A percentile compares a stretch with the other conserved stretches of the same genome.
These are phyloP conservation scores for Gracilariopsis chorda DNA, from an alignment of 23 red algal genomes.

Conservation along the genomic window DNA sequence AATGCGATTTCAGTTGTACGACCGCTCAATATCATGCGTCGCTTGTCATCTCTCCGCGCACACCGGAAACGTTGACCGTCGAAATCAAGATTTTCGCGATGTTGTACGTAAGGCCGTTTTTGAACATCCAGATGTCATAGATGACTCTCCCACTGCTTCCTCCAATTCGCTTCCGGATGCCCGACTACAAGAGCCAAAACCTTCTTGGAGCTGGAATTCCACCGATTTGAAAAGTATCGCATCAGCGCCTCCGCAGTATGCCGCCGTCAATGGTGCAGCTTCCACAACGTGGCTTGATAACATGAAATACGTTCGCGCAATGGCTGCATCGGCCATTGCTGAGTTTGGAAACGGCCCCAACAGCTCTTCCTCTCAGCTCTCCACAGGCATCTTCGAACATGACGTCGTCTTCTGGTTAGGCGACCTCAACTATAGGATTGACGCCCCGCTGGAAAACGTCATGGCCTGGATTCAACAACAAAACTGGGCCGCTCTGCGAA, in stretches of 20 bases:
- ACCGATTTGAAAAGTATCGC: background rate
- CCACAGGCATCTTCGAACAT: conserved; percentile 69
- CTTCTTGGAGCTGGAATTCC: background rate
- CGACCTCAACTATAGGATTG: conserved; percentile 97
- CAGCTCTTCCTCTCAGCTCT: background rate
- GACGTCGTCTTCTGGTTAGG: conserved; percentile 97
- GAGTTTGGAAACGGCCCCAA: conserved; percentile 32
- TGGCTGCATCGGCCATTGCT: conserved; percentile 28
- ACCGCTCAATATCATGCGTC: conserved; percentile 79
- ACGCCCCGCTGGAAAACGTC: conserved; percentile 57
- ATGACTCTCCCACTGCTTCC: background rate
- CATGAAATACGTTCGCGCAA: conserved; percentile 20
- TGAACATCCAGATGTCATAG: background rate
- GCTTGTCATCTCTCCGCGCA: conserved; percentile 91
- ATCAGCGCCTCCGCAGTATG: background rate
- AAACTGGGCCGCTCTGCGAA: conserved; percentile 64
- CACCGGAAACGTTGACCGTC: conserved; percentile 79
- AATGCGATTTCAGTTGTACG: conserved; percentile 81
- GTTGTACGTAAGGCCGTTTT: conserved; percentile 89
- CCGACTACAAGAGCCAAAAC: background rate
- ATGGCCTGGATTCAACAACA: conserved; percentile 61
- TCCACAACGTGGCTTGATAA: conserved; percentile 2
- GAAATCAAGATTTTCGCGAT: conserved; percentile 91
- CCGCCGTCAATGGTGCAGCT: background rate
- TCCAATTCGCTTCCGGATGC: background rate